Conservation (phyloP, 2,329 filamentous ascomycete genomes). For the Albifimbria verrucaria region DNA sequence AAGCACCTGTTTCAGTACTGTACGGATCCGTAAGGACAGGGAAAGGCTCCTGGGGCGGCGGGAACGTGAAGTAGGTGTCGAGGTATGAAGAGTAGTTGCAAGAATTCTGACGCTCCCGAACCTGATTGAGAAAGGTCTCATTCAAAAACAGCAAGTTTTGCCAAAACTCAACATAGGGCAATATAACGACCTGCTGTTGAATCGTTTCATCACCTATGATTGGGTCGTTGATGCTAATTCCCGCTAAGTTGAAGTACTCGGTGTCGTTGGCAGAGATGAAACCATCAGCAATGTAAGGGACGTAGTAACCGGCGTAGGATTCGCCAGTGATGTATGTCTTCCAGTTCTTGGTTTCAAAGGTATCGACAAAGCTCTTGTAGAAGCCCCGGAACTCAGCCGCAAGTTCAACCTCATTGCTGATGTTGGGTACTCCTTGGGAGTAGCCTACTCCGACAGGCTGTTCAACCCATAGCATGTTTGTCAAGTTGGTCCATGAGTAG, state of each 20-base stretch:
- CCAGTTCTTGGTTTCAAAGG: constrained; percentile 63
- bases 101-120: constrained; percentile 47
- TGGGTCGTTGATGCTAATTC: constrained; percentile 72
- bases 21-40: constrained; percentile 35
- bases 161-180: constrained; percentile 61
- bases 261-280: constrained; percentile 67
- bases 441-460: constrained; percentile 68
- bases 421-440: constrained; percentile 60
- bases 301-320: constrained; percentile 65
- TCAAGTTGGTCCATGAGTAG: constrained; percentile 72
- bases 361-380: constrained; percentile 73
- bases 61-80: constrained; percentile 63
- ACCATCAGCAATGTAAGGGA: constrained; percentile 69
- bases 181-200: constrained; percentile 44
- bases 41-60: constrained; percentile 57
- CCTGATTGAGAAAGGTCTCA: constrained; percentile 48
- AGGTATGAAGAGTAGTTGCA: constrained; percentile 64
- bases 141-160: constrained; percentile 61
- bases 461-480: constrained; percentile 75
- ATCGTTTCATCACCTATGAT: constrained; percentile 50
- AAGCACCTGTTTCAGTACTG: constrained; percentile 39
- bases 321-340: constrained; percentile 73
- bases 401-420: constrained; percentile 63
- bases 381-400: constrained; percentile 73
- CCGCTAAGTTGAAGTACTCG: constrained; percentile 64